A percentile compares a stretch with the other conserved stretches of the same genome.
These are phyloP conservation scores for Pichia norvegensis DNA, from an alignment of 1,139 yeast species.

Conservation along the genomic window DNA sequence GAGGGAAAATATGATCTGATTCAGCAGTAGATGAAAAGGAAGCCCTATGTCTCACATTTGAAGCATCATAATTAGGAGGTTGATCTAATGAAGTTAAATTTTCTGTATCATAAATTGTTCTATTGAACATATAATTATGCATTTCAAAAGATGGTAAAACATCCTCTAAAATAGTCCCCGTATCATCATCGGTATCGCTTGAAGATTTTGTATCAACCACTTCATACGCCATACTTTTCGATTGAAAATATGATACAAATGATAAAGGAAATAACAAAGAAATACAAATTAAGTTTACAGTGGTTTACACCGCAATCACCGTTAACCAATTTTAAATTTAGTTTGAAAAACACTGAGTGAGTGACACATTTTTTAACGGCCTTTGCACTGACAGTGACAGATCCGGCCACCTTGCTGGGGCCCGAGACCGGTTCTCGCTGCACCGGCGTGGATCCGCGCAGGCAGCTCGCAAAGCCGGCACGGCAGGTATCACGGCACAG, in stretches of 20 bases:
- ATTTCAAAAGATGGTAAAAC: conserved; percentile 58
- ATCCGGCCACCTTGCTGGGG: no score
- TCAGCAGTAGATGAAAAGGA: not conserved
- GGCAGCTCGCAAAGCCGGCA: no score
- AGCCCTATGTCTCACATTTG: not conserved
- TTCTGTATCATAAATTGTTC: conserved; percentile 27
- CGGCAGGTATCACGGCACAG: no score
- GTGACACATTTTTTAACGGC: no score
- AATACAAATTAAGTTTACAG: no score
- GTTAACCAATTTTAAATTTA: no score
- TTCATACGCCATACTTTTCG: not conserved
- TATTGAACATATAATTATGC: conserved; percentile 48
- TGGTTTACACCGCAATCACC: no score
- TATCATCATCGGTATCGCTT: conserved; percentile 2
- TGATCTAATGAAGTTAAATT: conserved; percentile 7
- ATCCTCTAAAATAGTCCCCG: conserved; percentile 28
- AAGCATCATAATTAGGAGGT: conserved; percentile 22
- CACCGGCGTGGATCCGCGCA: no score
- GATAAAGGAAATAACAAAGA: not conserved
- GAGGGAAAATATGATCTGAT: not conserved
- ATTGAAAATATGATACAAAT: no score
- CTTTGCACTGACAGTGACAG: no score
- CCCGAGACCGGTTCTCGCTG: no score
- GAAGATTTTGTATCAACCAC: not conserved
- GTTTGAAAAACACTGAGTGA: no score